Base-by-base conservation (phyloP, 805 yeast genomes). In the Candida takata region DNA sequence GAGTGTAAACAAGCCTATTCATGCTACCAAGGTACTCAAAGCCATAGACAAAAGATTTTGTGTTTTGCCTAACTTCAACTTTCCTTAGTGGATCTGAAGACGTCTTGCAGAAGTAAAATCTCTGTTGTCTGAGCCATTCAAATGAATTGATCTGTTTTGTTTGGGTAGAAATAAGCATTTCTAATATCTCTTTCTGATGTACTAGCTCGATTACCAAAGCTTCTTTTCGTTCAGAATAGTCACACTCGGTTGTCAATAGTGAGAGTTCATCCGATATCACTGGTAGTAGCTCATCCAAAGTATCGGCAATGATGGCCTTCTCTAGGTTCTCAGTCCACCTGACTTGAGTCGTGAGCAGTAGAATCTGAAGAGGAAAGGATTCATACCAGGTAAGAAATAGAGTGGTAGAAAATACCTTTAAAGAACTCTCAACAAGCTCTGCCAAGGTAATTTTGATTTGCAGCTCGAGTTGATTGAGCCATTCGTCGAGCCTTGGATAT, bases 11-110 rank as follows among this genome's bases (percentile, higher is more conserved):
- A 16, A 88, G 61, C 36, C 78, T 70, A 14, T 80, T 84, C 3
- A 80, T 77, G 1, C 75, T 65, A 0, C 96, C 97, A 8, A 79
- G 64, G 45, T 84, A 90, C 49, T 87, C 95, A 54, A 74, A 85
- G 0, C 95, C 95, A 51, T 90, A 90, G 1, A 18, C 35, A 36
- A 79, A 70, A 0, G 49, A 39, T 10, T 74, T 64, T 13, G 70
- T 61, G 3, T 78, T 72, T 34, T 78, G 84, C n/a, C 49, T 54
- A 0, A 87, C 67, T 1, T 31, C 44, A 5, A 84, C 51, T 8
- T 61, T 50, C 4, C 48, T 44, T 4, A 64, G 34, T 2, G 47
- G 44, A 30, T 69, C 69, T 4, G 20, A 3, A 1, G 18, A 19
- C 0, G 15, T 11, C 3, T 5, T 13, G 10, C 35, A n/a, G 12